phyloP scores from a whole-genome alignment of 345 rosid species.

The Eucalyptus caleyi region DNA sequence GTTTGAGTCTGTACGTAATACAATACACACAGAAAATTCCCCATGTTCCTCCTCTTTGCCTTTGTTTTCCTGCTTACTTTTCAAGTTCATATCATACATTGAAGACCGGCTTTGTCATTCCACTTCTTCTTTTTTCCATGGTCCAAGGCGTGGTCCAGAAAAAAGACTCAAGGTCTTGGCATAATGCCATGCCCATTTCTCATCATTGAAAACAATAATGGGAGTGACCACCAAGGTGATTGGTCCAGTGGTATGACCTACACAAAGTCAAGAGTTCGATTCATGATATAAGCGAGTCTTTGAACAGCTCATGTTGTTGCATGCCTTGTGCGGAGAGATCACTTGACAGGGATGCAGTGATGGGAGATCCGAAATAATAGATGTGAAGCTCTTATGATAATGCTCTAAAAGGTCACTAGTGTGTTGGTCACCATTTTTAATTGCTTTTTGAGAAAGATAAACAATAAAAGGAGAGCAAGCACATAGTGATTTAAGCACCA shows the following conservation, averaged over 20 bases:
- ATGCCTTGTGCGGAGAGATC: rapidly evolving
- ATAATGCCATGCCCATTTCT: not conserved
- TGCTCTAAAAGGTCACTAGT: rapidly evolving
- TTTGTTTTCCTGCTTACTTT: no score
- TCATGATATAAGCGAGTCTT: not conserved
- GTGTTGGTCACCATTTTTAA: not conserved
- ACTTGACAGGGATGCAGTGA: rapidly evolving
- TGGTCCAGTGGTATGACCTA: not conserved
- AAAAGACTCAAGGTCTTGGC: not conserved
- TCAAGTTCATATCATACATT: not conserved
- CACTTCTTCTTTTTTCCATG: not conserved
- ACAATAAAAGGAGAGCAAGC: no score
- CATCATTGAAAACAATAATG: not conserved
- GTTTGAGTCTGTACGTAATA: no score
- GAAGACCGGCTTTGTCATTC: not conserved
- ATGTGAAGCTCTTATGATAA: no score
- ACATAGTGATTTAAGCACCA: not conserved
- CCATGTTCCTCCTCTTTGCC: no score
- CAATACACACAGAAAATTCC: no score
- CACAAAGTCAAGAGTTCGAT: not conserved
- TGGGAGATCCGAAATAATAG: rapidly evolving
- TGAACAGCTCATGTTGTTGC: not conserved
- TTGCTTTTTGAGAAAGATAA: no score
- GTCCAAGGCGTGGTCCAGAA: not conserved
- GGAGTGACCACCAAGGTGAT: not conserved